A percentile compares a stretch with the other conserved stretches of the same genome.
Evolutionary conservation across 176 grass and related monocot genomes (phyloP).

Genomic region (Bothriochloa decipiens): DNA sequence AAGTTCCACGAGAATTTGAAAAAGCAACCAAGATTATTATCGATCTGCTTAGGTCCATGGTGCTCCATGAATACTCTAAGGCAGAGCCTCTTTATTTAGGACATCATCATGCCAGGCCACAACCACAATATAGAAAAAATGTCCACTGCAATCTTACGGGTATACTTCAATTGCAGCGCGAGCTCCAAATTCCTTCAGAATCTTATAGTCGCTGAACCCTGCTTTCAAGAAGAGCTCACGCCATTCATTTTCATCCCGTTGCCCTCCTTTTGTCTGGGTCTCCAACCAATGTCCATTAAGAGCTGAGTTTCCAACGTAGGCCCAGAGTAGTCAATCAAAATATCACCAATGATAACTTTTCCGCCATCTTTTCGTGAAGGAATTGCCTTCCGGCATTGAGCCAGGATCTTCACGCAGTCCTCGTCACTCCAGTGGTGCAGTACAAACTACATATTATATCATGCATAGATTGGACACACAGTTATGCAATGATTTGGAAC

Average conservation of each 20-base stretch:
- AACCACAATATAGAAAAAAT: background rate
- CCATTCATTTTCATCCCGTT: slow-evolving; percentile 47
- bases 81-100: background rate
- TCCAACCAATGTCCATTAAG: slow-evolving; percentile 43
- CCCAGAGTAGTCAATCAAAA: background rate
- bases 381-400: background rate
- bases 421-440: background rate
- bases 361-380: background rate
- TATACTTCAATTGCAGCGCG: slow-evolving; percentile 27
- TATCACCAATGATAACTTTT: background rate
- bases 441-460: background rate
- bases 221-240: slow-evolving; percentile 36
- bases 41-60: background rate
- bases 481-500: background rate
- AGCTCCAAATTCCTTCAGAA: slow-evolving; percentile 18
- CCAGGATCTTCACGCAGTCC: background rate
- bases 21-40: background rate
- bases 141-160: background rate
- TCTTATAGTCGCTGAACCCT: slow-evolving; percentile 45
- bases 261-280: slow-evolving; percentile 27
- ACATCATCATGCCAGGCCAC: background rate
- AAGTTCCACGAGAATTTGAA: background rate
- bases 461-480: background rate
- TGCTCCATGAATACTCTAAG: background rate
- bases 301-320: slow-evolving; percentile 36